A percentile compares a stretch with the other conserved stretches of the same genome.
phyloP scores from a whole-genome alignment of 495 filamentous ascomycete genomes.

The Neurospora sp. region DNA sequence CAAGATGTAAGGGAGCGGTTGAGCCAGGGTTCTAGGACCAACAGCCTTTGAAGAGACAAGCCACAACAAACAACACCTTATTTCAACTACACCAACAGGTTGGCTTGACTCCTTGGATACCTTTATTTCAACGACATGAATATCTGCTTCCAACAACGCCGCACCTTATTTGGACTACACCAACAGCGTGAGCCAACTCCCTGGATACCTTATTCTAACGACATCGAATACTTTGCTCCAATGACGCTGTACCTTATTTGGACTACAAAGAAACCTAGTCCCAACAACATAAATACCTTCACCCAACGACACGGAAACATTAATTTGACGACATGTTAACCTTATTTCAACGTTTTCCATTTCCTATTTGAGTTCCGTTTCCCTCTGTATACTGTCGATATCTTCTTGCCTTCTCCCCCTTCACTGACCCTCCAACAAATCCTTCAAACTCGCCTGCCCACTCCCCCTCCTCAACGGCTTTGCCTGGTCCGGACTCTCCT shows the following conservation, averaged over 20 bases:
- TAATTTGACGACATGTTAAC: background rate
- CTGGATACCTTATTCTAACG: background rate
- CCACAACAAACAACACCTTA: background rate
- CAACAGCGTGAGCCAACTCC: background rate
- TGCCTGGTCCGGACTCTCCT: conserved; percentile 65
- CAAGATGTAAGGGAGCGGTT: background rate
- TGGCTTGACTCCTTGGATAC: background rate
- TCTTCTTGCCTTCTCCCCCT: background rate
- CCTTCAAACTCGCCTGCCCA: conserved; percentile 72
- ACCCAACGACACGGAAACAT: background rate
- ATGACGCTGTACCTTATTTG: background rate
- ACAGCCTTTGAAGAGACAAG: background rate
- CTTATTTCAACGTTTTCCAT: background rate
- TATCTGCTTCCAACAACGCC: background rate
- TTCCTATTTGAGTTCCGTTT: background rate
- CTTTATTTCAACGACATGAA: background rate
- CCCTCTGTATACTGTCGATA: background rate
- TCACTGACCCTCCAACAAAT: conserved; percentile 51
- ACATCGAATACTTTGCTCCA: background rate
- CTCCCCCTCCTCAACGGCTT: conserved; percentile 75
- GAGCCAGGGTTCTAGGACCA: background rate
- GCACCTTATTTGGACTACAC: background rate
- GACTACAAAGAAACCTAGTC: background rate
- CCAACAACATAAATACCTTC: background rate
- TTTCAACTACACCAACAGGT: background rate